Evolutionary conservation across 371 early-diverging fungal genomes (phyloP), one percentile per base, ranked within the genome.

Genomic region (Thermomucor indicae-seudaticae): DNA sequence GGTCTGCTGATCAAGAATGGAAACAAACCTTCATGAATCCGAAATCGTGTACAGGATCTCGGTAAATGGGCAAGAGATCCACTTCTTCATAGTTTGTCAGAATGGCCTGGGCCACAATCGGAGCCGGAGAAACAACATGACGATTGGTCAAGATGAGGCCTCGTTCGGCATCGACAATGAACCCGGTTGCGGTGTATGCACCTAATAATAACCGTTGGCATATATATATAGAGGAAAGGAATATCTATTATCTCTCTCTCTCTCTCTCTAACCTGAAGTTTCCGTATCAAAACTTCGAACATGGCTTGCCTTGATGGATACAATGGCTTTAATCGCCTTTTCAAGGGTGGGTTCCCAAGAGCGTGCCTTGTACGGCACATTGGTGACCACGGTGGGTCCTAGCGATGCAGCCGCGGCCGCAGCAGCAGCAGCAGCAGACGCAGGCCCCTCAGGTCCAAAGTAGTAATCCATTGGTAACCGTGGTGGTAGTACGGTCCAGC

Each of bases 231-330:
- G 62, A 37, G 39, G 27, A 22, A 30, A 14, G 4, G 14, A 20
- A 5, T 14, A 25, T n/a, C 24, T 12, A 12, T 20, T 35, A 42
- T 28, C 7, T 17, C 16, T 45, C 16, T 51, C n/a, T 43, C 12
- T 45, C 3, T 17, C 43, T 32, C 17, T 67, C 31, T 78, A 83
- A 64, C 85, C 90, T 39, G 92, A 81, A 16, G 81, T 81, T 61
- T 95, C 93, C 0, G 93, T 92, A 65, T 95, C 95, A 62, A 95
- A 93, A 27, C 90, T 82, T 17, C 87, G 74, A 45, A 90, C 90
- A 62, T 90, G 88, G 44, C 84, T 86, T 22, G 89, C 89, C 41
- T 87, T 79, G 52, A 95, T 88, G 19, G 90, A 86, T 11, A 95
- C 89, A 49, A 93, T 89, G 20, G 91, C 78, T 34, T 74, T 78